Percentiles rank a stretch among this genome's conserved stretches.
Conservation (phyloP, 2,329 filamentous ascomycete genomes). For the Trichophyton benhamiae region DNA sequence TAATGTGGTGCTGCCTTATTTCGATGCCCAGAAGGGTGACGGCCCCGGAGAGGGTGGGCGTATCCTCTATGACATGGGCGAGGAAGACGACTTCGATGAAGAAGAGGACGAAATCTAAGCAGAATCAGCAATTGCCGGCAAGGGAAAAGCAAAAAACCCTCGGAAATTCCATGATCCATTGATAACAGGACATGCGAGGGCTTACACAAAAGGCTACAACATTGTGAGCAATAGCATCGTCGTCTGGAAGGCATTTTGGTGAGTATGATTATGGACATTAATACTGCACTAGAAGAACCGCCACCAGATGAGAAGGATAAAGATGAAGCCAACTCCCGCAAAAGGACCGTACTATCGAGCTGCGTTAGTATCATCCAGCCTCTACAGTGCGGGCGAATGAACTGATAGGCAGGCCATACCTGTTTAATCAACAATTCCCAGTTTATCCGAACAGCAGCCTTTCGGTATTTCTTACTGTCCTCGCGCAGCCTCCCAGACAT, state of each 20-base stretch:
- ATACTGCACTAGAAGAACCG: slow-evolving; percentile 59
- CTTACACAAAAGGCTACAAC: not conserved
- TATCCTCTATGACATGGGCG: slow-evolving; percentile 93
- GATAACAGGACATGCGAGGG: not conserved
- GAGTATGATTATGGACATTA: slow-evolving; percentile 2
- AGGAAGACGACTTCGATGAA: slow-evolving; percentile 93
- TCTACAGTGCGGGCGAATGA: not conserved
- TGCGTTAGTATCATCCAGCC: not conserved
- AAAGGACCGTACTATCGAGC: slow-evolving; percentile 65
- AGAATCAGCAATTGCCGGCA: not conserved
- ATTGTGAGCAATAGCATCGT: not conserved
- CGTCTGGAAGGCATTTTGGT: not conserved
- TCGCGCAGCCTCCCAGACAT: slow-evolving; percentile 76
- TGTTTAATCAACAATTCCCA: slow-evolving; percentile 95
- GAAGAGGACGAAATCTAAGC: slow-evolving; percentile 78
- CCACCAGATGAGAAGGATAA: slow-evolving; percentile 82
- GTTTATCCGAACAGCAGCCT: slow-evolving; percentile 88
- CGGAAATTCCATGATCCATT: not conserved
- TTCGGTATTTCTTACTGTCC: slow-evolving; percentile 87
- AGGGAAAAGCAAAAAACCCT: not conserved
- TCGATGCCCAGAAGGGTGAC: slow-evolving; percentile 73
- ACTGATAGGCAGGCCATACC: slow-evolving; percentile 31
- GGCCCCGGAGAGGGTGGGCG: slow-evolving; percentile 71
- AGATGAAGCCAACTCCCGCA: slow-evolving; percentile 65
- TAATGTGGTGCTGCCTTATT: slow-evolving; percentile 85